Percentiles rank a stretch among this genome's conserved stretches.
phyloP scores from a whole-genome alignment of 108 stramenopile species.

The Cyclotella choctawhatcheeana region DNA sequence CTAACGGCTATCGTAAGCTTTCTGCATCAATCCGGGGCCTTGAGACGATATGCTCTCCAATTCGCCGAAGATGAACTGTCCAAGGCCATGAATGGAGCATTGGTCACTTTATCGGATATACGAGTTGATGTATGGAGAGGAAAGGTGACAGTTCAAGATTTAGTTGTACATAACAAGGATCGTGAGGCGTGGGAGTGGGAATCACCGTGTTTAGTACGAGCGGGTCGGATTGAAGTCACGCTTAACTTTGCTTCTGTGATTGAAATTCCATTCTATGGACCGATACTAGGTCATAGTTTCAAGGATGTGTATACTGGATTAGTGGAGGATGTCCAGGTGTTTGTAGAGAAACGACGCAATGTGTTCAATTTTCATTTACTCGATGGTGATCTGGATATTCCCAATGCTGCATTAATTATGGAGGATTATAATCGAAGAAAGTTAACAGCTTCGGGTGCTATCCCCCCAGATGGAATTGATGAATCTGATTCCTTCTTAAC shows the following conservation, averaged over 20 bases:
- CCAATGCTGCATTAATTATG: constrained; percentile 35
- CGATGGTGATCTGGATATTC: constrained; percentile 46
- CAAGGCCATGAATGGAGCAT: constrained; percentile 40
- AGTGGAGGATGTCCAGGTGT: constrained; percentile 52
- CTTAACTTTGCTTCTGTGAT: constrained; percentile 45
- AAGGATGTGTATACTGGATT: constrained; percentile 46
- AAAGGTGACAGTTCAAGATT: constrained; percentile 31
- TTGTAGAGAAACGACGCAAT: constrained; percentile 51
- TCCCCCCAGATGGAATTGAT: not conserved
- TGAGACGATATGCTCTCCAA: constrained; percentile 42
- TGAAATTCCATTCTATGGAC: constrained; percentile 34
- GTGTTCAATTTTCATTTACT: constrained; percentile 53
- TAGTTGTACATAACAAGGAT: constrained; percentile 48
- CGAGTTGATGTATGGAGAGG: constrained; percentile 48
- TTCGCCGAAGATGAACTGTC: constrained; percentile 44
- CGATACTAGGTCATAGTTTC: constrained; percentile 37
- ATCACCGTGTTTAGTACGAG: constrained; percentile 47
- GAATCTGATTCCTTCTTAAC: constrained; percentile 14
- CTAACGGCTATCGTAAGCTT: constrained; percentile 39
- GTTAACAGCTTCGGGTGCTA: too few relatives aligned
- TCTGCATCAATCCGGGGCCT: constrained; percentile 44
- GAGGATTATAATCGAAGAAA: constrained; percentile 28
- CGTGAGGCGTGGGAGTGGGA: constrained; percentile 53
- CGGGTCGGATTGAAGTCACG: constrained; percentile 46
- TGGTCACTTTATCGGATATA: constrained; percentile 45